phyloP scores from a whole-genome alignment of 2,329 filamentous ascomycete species.

The Sclerotinia subarctica region DNA sequence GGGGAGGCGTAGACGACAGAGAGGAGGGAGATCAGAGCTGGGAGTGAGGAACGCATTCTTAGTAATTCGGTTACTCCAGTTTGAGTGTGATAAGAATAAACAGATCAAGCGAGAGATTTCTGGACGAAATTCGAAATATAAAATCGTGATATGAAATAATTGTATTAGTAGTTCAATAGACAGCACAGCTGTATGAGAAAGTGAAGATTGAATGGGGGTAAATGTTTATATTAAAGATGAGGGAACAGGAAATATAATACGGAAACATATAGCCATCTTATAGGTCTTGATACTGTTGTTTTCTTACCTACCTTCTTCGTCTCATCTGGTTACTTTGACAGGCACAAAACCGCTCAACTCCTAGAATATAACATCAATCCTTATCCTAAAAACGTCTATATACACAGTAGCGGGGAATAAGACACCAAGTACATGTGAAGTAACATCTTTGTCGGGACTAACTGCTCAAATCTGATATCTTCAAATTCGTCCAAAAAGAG shows the following conservation, averaged over 20 bases:
- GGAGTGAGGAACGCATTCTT: conserved; percentile 40
- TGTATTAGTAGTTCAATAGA: conserved; percentile 27
- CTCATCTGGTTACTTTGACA: background rate
- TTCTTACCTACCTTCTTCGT: background rate
- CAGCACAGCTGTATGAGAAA: conserved; percentile 36
- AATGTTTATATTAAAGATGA: background rate
- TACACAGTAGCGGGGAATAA: conserved; percentile 6
- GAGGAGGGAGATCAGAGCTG: conserved; percentile 34
- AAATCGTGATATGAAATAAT: conserved; percentile 24
- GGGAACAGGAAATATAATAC: conserved; percentile 26
- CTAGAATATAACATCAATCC: background rate
- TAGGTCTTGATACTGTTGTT: conserved; percentile 7
- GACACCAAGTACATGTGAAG: background rate
- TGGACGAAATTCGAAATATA: conserved; percentile 20
- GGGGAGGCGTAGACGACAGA: conserved; percentile 37
- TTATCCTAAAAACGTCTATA: background rate
- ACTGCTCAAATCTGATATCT: background rate
- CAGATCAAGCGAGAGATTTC: background rate
- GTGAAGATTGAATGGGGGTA: conserved; percentile 21
- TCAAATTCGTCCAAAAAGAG: background rate
- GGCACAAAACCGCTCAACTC: background rate
- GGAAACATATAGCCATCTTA: conserved; percentile 28
- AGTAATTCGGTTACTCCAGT: conserved; percentile 18
- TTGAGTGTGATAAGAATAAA: too few relatives aligned
- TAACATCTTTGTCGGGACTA: background rate